These are phyloP conservation scores for Coemansia umbellata DNA, from an alignment of 192 early-diverging fungal genomes.

Conservation along the genomic window DNA sequence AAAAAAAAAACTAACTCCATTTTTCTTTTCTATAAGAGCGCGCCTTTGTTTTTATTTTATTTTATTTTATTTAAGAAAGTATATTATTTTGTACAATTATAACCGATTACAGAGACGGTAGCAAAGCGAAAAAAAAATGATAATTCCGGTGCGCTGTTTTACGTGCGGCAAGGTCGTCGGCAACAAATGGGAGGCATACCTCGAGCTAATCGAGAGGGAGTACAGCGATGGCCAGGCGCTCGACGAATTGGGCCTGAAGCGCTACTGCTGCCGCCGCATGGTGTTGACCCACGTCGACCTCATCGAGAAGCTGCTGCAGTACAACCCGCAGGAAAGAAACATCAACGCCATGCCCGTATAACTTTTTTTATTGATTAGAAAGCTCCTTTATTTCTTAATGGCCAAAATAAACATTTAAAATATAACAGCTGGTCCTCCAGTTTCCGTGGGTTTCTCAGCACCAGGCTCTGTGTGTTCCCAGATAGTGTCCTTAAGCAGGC, in stretches of 20 bases:
- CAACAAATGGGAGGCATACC: slow-evolving; percentile 94
- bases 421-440: background rate
- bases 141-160: slow-evolving; percentile 98
- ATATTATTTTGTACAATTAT: slow-evolving; percentile 2
- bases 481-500: slow-evolving; percentile 9
- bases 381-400: background rate
- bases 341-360: background rate
- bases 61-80: background rate
- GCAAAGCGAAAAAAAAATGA: too few species aligned
- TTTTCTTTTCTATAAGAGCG: background rate
- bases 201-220: slow-evolving; percentile 74
- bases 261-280: slow-evolving; percentile 99
- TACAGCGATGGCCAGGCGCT: slow-evolving; percentile 61
- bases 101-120: background rate
- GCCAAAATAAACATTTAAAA: background rate
- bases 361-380: too few species aligned
- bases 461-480: background rate
- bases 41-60: slow-evolving; percentile 1
- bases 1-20: background rate
- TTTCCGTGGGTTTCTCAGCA: background rate
- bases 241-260: slow-evolving; percentile 68
- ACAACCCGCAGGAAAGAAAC: slow-evolving; percentile 54
- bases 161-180: slow-evolving; percentile 98
- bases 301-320: slow-evolving; percentile 97
- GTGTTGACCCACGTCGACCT: slow-evolving; percentile 96